These are phyloP conservation scores for Hordeum marinum DNA, from an alignment of 176 grass and related monocot genomes.

Conservation along the genomic window DNA sequence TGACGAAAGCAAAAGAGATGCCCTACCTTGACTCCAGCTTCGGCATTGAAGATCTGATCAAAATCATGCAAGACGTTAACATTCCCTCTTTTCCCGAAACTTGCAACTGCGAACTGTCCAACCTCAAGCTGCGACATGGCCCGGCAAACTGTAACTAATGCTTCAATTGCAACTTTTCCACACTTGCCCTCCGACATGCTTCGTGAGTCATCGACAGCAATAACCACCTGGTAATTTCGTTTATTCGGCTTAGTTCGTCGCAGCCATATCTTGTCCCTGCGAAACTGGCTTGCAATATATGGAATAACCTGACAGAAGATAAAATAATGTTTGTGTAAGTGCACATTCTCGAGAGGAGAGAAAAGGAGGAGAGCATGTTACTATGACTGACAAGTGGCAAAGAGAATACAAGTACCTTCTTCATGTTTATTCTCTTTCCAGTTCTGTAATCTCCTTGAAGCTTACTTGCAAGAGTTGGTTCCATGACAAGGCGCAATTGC, in stretches of 20 bases:
- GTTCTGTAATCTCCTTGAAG: slow-evolving; percentile 99
- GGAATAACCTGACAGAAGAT: slow-evolving; percentile 75
- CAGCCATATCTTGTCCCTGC: slow-evolving; percentile 93
- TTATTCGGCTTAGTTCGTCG: slow-evolving; percentile 93
- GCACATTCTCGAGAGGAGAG: background rate
- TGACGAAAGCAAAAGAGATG: background rate
- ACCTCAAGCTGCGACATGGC: slow-evolving; percentile 96
- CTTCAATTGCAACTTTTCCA: slow-evolving; percentile 78
- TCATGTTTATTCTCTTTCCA: slow-evolving; percentile 99
- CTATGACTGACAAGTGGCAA: background rate
- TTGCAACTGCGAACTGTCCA: slow-evolving; percentile 89
- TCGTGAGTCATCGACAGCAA: slow-evolving; percentile 84
- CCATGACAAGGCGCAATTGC: slow-evolving; percentile 93
- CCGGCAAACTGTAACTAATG: slow-evolving; percentile 81
- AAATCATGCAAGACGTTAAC: slow-evolving; percentile 86
- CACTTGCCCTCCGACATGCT: slow-evolving; percentile 95
- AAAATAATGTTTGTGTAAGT: slow-evolving; percentile 16
- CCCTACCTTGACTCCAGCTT: slow-evolving; percentile 76
- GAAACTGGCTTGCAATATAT: slow-evolving; percentile 90
- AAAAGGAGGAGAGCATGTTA: background rate
- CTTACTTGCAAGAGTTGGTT: slow-evolving; percentile 95
- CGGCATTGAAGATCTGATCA: slow-evolving; percentile 82
- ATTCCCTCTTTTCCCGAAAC: slow-evolving; percentile 84
- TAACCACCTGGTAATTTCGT: slow-evolving; percentile 89
- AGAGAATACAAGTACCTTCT: slow-evolving; percentile 62